These are phyloP conservation scores for Myochromella boudieri DNA, from an alignment of 768 basidiomycete genomes.

Conservation along the genomic window DNA sequence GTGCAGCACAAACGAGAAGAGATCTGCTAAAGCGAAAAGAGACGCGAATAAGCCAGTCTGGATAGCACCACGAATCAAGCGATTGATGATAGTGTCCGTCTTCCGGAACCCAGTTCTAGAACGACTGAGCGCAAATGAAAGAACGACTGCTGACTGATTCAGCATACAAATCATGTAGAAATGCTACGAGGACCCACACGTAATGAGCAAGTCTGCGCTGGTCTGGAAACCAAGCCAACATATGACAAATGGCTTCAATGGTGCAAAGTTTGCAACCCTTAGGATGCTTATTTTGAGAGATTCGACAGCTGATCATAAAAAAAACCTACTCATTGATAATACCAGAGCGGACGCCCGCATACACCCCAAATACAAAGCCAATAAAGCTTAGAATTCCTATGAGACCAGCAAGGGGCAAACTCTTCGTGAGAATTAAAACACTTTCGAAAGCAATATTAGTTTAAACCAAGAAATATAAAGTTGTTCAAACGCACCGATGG, in stretches of 20 bases:
- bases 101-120: slow-evolving; percentile 50
- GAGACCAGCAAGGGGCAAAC: slow-evolving; percentile 29
- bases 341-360: slow-evolving; percentile 41
- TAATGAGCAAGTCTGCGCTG: slow-evolving; percentile 42
- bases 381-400: slow-evolving; percentile 36
- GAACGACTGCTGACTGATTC: slow-evolving; percentile 18
- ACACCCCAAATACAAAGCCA: slow-evolving; percentile 43
- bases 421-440: slow-evolving; percentile 36
- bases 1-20: slow-evolving; percentile 39
- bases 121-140: slow-evolving; percentile 33
- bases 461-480: not conserved
- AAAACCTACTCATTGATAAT: slow-evolving; percentile 38
- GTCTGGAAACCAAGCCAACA: slow-evolving; percentile 50
- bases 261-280: slow-evolving; percentile 42
- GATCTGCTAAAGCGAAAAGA: slow-evolving; percentile 49
- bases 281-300: not conserved
- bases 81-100: slow-evolving; percentile 53
- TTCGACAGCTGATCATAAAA: not conserved
- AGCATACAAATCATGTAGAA: not conserved
- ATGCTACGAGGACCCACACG: slow-evolving; percentile 29
- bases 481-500: slow-evolving; percentile 34
- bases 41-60: slow-evolving; percentile 55
- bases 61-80: slow-evolving; percentile 52
- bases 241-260: slow-evolving; percentile 40
- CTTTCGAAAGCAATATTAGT: slow-evolving; percentile 21